Evolutionary conservation across 495 filamentous ascomycete species (phyloP).

Genomic region (Cercophora sp.): DNA sequence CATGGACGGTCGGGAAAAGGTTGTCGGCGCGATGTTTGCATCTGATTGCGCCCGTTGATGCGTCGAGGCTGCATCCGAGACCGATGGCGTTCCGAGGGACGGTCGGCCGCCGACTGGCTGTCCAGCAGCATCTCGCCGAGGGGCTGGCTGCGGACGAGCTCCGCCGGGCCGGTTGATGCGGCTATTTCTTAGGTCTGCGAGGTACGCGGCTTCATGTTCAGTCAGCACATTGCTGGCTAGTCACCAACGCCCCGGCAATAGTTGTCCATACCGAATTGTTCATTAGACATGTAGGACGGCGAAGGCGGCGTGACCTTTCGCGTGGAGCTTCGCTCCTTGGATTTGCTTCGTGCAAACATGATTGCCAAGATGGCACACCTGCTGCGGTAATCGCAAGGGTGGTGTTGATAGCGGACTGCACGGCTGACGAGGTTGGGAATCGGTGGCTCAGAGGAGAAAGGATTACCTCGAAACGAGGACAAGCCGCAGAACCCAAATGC

Average conservation of each 20-base stretch:
- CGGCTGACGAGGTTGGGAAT: no score
- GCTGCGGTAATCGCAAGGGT: no score
- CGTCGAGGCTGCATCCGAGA: conserved; percentile 37
- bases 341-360: conserved; percentile 32
- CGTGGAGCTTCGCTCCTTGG: conserved; percentile 31
- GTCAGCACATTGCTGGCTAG: no score
- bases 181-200: conserved; percentile 76
- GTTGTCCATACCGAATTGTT: conserved; percentile 72
- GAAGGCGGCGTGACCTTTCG: conserved; percentile 68
- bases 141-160: conserved; percentile 67
- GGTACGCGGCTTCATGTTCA: no score
- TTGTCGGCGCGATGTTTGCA: conserved; percentile 3
- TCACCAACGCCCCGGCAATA: conserved; percentile 28
- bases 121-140: conserved; percentile 28
- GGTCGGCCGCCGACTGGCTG: conserved; percentile 25
- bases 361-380: conserved; percentile 5
- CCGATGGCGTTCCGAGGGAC: conserved; percentile 34
- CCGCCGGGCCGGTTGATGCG: conserved; percentile 72
- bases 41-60: conserved; percentile 36
- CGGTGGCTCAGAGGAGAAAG: no score
- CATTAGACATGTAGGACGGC: conserved; percentile 77
- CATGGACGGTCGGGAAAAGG: conserved; percentile 31
- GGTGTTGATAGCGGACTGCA: no score
- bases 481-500: neutral
- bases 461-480: no score